phyloP scores from a whole-genome alignment of 768 basidiomycete genomes.

The Glaciozyma antarctica region DNA sequence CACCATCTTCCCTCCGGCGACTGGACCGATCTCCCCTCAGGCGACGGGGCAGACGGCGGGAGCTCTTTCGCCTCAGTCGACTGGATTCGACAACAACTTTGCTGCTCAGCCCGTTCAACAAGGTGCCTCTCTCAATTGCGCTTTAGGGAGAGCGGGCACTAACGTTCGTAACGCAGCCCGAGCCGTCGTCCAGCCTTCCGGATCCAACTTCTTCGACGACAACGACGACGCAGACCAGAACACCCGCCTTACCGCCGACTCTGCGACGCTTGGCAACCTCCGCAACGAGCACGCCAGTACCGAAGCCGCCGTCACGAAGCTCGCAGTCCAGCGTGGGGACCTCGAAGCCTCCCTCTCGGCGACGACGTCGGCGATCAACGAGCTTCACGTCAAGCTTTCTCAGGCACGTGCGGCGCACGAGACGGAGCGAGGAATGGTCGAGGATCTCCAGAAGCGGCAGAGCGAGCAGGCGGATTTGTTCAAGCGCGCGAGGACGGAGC shows the following conservation, averaged over 20 bases:
- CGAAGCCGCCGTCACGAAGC: conserved; percentile 55
- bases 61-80: conserved; percentile 1
- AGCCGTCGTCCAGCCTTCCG: not conserved
- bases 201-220: conserved; percentile 29
- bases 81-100: not conserved
- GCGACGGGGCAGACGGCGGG: not conserved
- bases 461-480: conserved; percentile 54
- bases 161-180: conserved; percentile 6
- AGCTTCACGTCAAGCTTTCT: conserved; percentile 71
- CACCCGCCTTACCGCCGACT: conserved; percentile 38
- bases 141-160: not conserved
- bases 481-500: conserved; percentile 59
- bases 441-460: conserved; percentile 49
- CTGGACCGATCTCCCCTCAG: conserved; percentile 22
- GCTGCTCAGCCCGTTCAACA: not conserved
- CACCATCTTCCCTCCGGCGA: conserved; percentile 25
- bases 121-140: too few species aligned
- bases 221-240: conserved; percentile 24
- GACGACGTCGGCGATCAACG: conserved; percentile 64
- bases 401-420: conserved; percentile 77
- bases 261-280: conserved; percentile 76
- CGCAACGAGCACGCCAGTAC: conserved; percentile 79
- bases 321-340: conserved; percentile 56
- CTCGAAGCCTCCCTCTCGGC: conserved; percentile 57
- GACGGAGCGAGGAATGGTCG: conserved; percentile 55